These are phyloP conservation scores for Aspergillus carbonarius DNA, from an alignment of 2,329 filamentous ascomycete genomes.

Conservation along the genomic window DNA sequence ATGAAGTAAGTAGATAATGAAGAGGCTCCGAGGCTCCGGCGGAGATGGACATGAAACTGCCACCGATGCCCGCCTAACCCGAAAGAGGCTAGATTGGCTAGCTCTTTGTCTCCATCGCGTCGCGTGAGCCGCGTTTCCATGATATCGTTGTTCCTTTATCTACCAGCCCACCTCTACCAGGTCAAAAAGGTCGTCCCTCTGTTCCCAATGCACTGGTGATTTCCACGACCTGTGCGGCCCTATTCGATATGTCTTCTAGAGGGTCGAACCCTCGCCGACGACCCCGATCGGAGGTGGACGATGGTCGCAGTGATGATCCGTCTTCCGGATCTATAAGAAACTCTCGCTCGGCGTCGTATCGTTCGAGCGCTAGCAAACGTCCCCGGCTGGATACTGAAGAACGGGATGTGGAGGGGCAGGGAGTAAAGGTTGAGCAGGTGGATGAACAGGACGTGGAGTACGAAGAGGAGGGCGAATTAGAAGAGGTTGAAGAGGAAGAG, in stretches of 20 bases:
- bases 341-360: neutral
- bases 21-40: neutral
- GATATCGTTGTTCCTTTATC: constrained; percentile 1
- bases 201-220: constrained; percentile 2
- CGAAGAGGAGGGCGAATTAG: neutral
- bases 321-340: constrained; percentile 14
- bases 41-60: neutral
- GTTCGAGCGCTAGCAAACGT: neutral
- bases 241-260: constrained; percentile 29
- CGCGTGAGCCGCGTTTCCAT: neutral
- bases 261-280: constrained; percentile 31
- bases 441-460: neutral
- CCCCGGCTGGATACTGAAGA: neutral
- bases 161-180: neutral
- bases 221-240: neutral
- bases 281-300: constrained; percentile 26
- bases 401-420: neutral
- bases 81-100: neutral
- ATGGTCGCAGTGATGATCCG: constrained; percentile 17
- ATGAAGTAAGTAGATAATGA: neutral
- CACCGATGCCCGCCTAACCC: neutral
- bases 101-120: constrained; percentile 2
- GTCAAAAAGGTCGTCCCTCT: too few species aligned
- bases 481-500: neutral
- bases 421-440: neutral